Percentiles rank a stretch among this genome's conserved stretches.
These are phyloP conservation scores for Populus trichocarpa DNA, from an alignment of 441 rosid genomes.

Conservation along the genomic window DNA sequence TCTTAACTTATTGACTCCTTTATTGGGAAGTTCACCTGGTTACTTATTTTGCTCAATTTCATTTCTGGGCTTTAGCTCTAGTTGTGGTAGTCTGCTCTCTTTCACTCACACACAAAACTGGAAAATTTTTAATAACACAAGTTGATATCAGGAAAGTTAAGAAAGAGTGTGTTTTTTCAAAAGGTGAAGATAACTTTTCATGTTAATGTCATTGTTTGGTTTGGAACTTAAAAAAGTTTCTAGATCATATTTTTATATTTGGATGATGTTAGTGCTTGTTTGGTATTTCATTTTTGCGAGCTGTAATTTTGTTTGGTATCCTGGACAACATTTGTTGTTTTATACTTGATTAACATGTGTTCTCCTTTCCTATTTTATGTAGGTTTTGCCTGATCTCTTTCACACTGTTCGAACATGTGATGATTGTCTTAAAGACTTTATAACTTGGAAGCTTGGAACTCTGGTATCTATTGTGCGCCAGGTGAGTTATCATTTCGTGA, in stretches of 20 bases:
- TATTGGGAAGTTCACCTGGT: neutral
- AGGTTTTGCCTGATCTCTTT: conserved; percentile 99
- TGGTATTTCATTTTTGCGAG: neutral
- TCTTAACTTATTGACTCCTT: neutral
- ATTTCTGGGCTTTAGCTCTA: neutral
- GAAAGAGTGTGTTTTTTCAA: neutral
- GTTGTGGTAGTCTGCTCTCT: neutral
- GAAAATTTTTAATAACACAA: neutral
- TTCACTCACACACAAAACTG: neutral
- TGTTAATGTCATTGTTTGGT: neutral
- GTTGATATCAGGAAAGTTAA: neutral
- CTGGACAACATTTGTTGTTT: neutral
- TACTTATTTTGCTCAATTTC: neutral
- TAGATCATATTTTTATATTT: neutral
- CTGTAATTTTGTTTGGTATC: neutral
- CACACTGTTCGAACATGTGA: conserved; percentile 92
- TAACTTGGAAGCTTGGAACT: conserved; percentile 99
- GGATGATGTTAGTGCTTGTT: neutral
- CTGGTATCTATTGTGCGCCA: conserved; percentile 98
- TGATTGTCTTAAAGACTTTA: conserved; percentile 90
- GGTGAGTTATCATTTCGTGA: conserved; percentile 43
- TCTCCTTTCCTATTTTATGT: conserved; percentile 19
- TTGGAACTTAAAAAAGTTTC: neutral
- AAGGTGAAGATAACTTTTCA: neutral
- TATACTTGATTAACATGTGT: neutral